Base-by-base conservation (phyloP, 768 basidiomycete species). In the Xerocomellus chrysenteron region DNA sequence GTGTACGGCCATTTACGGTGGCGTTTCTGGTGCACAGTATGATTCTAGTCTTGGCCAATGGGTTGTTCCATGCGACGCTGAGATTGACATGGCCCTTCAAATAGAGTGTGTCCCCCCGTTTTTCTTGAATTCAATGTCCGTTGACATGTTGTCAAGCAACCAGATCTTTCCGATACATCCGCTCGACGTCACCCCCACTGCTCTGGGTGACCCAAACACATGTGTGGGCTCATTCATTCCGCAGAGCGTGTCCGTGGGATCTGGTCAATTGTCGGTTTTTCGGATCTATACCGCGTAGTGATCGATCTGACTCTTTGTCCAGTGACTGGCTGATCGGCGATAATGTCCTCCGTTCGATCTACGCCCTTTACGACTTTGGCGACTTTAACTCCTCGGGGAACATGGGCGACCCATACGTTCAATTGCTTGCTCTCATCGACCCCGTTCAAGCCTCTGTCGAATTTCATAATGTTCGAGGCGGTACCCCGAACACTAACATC, bases 241-340 rank as follows among this genome's bases (percentile, higher is more conserved):
- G 3, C 80, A 82, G 63, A 70, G 72, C 26, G 75, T 86, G 24
- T 76, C 82, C 16, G 76, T 84, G n/a, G 84, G 79, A 35, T 74
- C 74, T 50, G 85, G 80, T 56, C 77, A 90, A 72, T 92, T 90
- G 88, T 88, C 65, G 45, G 85, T 76, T 37, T 16, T 44, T 55
- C 56, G 33, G 37, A 39, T 56, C 46, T 30, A 43, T 44, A 49
- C 16, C 47, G 21, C 26, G 14, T 37, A 7, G 36, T 26, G 26
- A 52, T 19, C 35, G 19, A 35, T 49, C 55, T 65, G 40, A 65
- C 43, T 28, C 17, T 47, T 50, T 40, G 51, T 43, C 50, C 53
- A 92, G 90, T 66, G 92, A 94, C 68, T 88, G 89, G 85, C 77
- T 94, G 44, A 67, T 92, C 51, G 92, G 92, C 21, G 91, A 89